Conservation (phyloP, 208 protist genomes). For the Acanthamoeba polyphaga region DNA sequence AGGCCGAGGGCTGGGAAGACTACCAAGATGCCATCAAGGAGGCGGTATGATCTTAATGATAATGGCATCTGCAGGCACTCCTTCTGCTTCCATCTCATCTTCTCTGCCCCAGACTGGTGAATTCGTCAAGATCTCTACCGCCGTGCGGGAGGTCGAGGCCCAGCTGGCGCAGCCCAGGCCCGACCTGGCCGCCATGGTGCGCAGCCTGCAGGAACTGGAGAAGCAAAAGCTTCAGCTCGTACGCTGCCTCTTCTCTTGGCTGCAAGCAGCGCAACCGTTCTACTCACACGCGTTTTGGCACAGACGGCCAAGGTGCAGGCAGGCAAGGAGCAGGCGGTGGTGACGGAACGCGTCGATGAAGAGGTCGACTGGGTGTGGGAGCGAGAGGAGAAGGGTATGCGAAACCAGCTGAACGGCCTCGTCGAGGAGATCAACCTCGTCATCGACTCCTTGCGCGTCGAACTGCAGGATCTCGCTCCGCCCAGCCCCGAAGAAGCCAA, state of each 20-base stretch:
- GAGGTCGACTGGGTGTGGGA: conserved; percentile 26
- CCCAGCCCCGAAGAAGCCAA: not conserved
- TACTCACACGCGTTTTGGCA: not conserved
- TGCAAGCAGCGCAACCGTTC: too few relatives aligned
- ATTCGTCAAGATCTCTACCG: not conserved
- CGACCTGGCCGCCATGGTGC: conserved; percentile 8
- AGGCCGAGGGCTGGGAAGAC: conserved; percentile 36
- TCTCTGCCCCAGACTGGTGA: not conserved
- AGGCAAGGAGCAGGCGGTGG: not conserved
- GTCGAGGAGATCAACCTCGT: conserved; percentile 52
- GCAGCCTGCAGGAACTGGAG: conserved; percentile 30
- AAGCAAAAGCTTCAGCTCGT: conserved; percentile 46
- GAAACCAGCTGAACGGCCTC: not conserved
- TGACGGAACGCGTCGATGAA: not conserved
- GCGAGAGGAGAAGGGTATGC: conserved; percentile 30
- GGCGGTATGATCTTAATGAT: too few relatives aligned
- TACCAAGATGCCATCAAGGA: conserved; percentile 27
- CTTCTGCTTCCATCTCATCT: not conserved
- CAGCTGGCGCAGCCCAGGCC: not conserved
- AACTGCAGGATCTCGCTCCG: not conserved
- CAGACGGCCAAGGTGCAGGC: conserved; percentile 30
- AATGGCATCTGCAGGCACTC: not conserved
- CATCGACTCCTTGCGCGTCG: conserved; percentile 13
- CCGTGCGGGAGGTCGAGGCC: conserved; percentile 38
- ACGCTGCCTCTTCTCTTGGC: not conserved